Evolutionary conservation across 352 stramenopile species (phyloP).

Genomic region (Hyaloperonospora arabidopsidis): DNA sequence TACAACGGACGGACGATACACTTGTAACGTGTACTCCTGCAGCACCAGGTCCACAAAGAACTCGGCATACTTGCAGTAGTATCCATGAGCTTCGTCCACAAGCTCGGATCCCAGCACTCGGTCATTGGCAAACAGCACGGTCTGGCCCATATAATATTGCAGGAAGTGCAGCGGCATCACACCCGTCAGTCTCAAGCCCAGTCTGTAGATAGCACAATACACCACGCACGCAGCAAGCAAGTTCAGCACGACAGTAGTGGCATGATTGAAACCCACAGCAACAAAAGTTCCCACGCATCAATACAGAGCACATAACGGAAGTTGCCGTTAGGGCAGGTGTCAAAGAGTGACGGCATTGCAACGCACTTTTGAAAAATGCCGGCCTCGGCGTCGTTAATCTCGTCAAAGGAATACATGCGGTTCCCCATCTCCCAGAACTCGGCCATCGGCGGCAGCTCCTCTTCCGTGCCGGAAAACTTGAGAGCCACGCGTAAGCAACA

Average conservation of each 20-base stretch:
- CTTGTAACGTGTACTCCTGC: constrained; percentile 78
- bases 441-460: constrained; percentile 69
- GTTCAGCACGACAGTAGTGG: constrained; percentile 12
- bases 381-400: constrained; percentile 73
- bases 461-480: constrained; percentile 74
- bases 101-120: constrained; percentile 62
- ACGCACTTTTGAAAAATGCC: constrained; percentile 39
- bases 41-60: constrained; percentile 83
- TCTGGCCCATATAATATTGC: constrained; percentile 70
- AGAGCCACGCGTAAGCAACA: constrained; percentile 71
- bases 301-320: background rate
- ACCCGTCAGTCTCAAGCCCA: constrained; percentile 60
- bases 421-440: constrained; percentile 85
- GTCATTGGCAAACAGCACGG: constrained; percentile 75
- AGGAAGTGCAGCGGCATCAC: constrained; percentile 78
- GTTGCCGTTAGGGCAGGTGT: constrained; percentile 1
- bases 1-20: constrained; percentile 74
- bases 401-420: constrained; percentile 74
- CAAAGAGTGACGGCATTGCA: constrained; percentile 5
- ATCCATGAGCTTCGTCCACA: constrained; percentile 65
- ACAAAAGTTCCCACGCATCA: background rate
- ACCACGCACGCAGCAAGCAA: constrained; percentile 12
- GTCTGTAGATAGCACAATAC: constrained; percentile 27
- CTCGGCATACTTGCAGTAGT: constrained; percentile 81
- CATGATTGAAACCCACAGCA: too few relatives aligned